Percentiles rank a stretch among this genome's conserved stretches.
Evolutionary conservation across 306 rosid genomes (phyloP).

Genomic region (Acacia acuminata): DNA sequence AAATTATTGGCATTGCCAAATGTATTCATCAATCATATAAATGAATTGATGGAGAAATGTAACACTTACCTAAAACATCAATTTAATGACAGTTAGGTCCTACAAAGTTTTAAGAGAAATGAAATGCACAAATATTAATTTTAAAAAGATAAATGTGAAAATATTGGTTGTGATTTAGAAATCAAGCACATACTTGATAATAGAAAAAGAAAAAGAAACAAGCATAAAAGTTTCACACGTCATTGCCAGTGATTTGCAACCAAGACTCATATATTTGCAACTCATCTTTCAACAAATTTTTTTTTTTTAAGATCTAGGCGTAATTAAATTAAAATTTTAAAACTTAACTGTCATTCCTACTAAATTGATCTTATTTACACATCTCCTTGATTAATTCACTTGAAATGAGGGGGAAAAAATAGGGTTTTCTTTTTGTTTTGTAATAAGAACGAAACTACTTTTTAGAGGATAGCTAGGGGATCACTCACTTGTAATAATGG

Average conservation of each 20-base stretch:
- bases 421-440: not conserved
- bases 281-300: not conserved
- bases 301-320: not conserved
- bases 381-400: not conserved
- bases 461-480: constrained; percentile 49
- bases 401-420: not conserved
- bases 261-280: not conserved
- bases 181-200: not conserved
- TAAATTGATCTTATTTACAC: not conserved
- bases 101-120: not conserved
- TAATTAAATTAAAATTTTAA: not conserved
- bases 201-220: not conserved
- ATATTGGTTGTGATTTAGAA: not conserved
- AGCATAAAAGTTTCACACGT: not conserved
- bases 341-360: not conserved
- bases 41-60: not conserved
- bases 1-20: not conserved
- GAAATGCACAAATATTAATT: not conserved
- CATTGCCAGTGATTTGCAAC: not conserved
- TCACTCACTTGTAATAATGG: not conserved
- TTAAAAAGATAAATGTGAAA: not conserved
- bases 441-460: not conserved
- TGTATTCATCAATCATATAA: not conserved
- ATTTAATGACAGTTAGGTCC: not conserved
- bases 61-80: too few relatives aligned